Percentiles rank a stretch among this genome's conserved stretches.
Evolutionary conservation across 2,329 filamentous ascomycete species (phyloP).

Genomic region (Didymella exigua): DNA sequence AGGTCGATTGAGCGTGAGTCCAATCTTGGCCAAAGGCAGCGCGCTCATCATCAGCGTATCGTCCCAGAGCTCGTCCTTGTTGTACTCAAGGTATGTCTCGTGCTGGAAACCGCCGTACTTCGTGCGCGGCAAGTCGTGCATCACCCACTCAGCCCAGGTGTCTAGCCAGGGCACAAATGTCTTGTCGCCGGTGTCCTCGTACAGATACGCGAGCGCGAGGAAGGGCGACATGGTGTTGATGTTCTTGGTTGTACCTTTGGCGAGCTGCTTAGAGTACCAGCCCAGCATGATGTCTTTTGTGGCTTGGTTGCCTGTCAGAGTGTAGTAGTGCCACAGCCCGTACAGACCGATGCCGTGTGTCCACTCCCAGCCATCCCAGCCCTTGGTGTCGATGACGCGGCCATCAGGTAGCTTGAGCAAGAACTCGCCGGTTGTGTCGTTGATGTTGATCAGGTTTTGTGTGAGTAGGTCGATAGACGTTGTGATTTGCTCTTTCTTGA

Average conservation of each 20-base stretch:
- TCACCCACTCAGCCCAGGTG: constrained; percentile 81
- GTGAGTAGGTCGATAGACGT: constrained; percentile 70
- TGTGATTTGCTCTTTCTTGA: constrained; percentile 55
- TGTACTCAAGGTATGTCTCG: constrained; percentile 72
- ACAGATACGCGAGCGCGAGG: constrained; percentile 76
- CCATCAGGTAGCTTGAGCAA: constrained; percentile 73
- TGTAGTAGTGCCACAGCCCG: constrained; percentile 82
- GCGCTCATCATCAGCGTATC: constrained; percentile 91
- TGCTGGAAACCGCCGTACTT: constrained; percentile 76
- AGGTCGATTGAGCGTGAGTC: constrained; percentile 69
- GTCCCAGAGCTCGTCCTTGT: constrained; percentile 80
- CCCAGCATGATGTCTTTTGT: constrained; percentile 70
- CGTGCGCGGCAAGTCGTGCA: constrained; percentile 75
- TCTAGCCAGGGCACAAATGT: constrained; percentile 79
- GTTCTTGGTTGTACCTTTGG: constrained; percentile 78
- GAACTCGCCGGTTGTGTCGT: constrained; percentile 75
- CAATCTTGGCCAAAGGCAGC: constrained; percentile 79
- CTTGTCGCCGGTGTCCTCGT: constrained; percentile 72
- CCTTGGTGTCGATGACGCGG: constrained; percentile 80
- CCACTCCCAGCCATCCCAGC: constrained; percentile 85
- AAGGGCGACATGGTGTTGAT: constrained; percentile 86
- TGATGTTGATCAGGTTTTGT: constrained; percentile 76
- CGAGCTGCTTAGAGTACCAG: constrained; percentile 74
- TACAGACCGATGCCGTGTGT: constrained; percentile 81
- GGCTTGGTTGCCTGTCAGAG: constrained; percentile 66